Evolutionary conservation across 163 green algal genomes (phyloP), one percentile per base, ranked within the genome.

Genomic region (Scenedesmus sp.): DNA sequence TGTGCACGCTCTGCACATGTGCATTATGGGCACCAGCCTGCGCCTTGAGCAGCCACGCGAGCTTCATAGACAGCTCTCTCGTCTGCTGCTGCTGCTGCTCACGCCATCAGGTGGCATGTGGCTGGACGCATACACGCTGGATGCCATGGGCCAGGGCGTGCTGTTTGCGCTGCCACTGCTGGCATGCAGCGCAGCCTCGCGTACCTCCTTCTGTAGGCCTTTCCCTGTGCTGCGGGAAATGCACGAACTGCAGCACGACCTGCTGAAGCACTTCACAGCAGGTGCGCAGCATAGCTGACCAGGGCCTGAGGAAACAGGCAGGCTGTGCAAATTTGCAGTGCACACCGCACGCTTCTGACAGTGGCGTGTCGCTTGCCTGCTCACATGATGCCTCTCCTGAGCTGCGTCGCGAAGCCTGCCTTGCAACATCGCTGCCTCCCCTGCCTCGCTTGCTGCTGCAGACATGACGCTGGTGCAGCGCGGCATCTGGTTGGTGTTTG

Each of bases 161-260:
- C 49, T 46, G 26, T 86, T 49, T 24, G 86, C 73, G 18, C 6
- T 73, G 26, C 86, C 86, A 10, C 86, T 91, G 53, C 33, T 86
- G 33, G 24, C 51, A 30, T 91, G 86, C 78, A 86, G 76, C 35
- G 10, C 65, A 20, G 49, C 56, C 20, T n/a, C 51, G 26, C 86
- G 78, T 76, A 91, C 24, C 33, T 6, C 37, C 10, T 40, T 79
- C 49, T 81, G n/a, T 16, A 43, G 68, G 70, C 33, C 51, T 16
- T 91, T 91, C 73, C 86, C 86, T 40, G 86, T 91, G 49, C 86
- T 91, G n/a, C 49, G 53, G 4, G 73, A 91, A 35, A 79, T 91
- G 73, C 86, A 91, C 43, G 78, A 86, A 10, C 33, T 40, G 9
- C 86, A 91, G 76, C 33, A 56, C 2, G 86, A 80, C 35, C 46